These are phyloP conservation scores for Phytopythium sindhum DNA, from an alignment of 352 stramenopile species.

Conservation along the genomic window DNA sequence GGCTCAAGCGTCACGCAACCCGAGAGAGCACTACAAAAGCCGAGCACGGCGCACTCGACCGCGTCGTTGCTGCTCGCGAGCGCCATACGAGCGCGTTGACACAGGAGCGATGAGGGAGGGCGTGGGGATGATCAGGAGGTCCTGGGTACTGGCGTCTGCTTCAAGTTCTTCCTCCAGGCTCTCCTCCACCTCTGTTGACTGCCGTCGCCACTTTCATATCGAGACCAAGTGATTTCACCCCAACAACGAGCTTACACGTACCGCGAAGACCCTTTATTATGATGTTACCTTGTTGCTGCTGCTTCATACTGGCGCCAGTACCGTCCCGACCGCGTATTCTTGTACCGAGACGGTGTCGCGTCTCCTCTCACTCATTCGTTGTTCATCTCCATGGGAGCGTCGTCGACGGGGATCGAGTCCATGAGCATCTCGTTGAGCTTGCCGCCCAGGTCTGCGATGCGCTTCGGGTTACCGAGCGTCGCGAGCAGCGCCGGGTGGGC, in stretches of 20 bases:
- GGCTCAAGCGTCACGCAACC: conserved; percentile 16
- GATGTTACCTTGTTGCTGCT: not conserved
- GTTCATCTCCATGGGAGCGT: conserved; percentile 21
- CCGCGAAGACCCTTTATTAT: not conserved
- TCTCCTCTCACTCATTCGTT: conserved; percentile 29
- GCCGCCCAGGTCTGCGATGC: conserved; percentile 67
- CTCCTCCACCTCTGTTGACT: no score
- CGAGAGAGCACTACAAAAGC: conserved; percentile 16
- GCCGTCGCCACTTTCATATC: not conserved
- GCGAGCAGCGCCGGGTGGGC: conserved; percentile 61
- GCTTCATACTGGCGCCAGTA: not conserved
- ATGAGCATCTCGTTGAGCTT: conserved; percentile 64
- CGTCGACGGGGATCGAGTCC: conserved; percentile 56
- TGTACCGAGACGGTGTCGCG: not conserved
- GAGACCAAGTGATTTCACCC: not conserved
- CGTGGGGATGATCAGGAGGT: no score
- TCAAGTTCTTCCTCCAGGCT: no score
- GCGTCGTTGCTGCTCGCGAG: not conserved
- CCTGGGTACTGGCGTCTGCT: not conserved
- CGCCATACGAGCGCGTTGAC: not conserved
- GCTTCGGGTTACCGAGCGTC: conserved; percentile 59
- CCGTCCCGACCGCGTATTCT: not conserved
- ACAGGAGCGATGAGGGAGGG: no score
- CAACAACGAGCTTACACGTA: no score
- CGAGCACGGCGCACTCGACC: conserved; percentile 13